Conservation (phyloP, 495 filamentous ascomycete genomes). For the Podospora tetraspora region DNA sequence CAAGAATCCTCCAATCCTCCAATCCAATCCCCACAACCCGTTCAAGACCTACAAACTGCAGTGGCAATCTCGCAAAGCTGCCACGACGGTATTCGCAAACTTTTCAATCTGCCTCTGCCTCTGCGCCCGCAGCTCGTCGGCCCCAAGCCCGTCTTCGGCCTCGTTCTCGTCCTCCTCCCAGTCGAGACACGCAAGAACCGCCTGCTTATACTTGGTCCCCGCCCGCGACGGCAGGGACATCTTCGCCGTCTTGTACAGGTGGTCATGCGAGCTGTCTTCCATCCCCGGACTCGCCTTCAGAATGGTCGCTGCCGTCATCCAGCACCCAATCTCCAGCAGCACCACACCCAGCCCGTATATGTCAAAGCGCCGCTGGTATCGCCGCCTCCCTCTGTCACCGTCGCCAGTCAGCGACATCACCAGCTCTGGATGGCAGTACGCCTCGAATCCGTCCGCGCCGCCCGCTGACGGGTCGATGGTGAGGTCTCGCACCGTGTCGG, state of each 20-base stretch:
- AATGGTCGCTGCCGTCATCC: neutral
- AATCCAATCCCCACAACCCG: neutral
- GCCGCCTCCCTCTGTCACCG: neutral
- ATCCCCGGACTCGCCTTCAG: neutral
- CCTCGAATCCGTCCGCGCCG: neutral
- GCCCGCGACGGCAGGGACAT: neutral
- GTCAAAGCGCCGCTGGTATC: neutral
- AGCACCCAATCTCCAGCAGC: conserved; percentile 1
- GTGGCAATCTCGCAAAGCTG: neutral
- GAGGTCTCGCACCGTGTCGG: neutral
- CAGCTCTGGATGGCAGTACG: conserved; percentile 1
- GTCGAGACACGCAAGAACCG: neutral
- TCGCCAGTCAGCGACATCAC: neutral
- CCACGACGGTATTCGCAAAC: conserved; percentile 2
- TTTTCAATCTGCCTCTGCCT: conserved; percentile 1
- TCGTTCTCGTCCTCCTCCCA: conserved; percentile 1
- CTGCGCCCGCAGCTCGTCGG: neutral
- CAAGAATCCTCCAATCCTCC: neutral
- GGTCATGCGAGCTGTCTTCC: neutral
- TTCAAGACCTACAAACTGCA: neutral
- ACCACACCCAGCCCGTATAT: neutral
- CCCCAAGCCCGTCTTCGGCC: neutral
- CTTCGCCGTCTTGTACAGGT: neutral
- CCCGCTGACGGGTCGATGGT: neutral
- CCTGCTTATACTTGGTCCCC: neutral